These are phyloP conservation scores for Tricholoma sp. DNA, from an alignment of 768 basidiomycete species.

Conservation along the genomic window DNA sequence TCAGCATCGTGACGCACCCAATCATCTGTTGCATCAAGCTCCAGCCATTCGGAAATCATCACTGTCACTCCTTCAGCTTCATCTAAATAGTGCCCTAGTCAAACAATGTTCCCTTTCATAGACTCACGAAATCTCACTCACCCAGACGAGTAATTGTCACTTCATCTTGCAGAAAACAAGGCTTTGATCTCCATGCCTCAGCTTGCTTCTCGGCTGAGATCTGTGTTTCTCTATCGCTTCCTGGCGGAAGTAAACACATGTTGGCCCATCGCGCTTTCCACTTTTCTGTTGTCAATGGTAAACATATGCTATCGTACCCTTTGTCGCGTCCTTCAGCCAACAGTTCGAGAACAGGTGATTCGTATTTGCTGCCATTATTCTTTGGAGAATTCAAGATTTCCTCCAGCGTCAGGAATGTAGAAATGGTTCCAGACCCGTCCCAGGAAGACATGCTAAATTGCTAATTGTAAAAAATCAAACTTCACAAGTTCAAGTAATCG, in stretches of 20 bases:
- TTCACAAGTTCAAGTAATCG: too few species aligned
- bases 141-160: slow-evolving; percentile 88
- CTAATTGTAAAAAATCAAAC: too few species aligned
- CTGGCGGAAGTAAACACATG: slow-evolving; percentile 73
- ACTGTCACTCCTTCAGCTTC: slow-evolving; percentile 69
- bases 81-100: slow-evolving; percentile 35
- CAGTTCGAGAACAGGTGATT: slow-evolving; percentile 48
- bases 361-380: slow-evolving; percentile 13
- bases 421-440: slow-evolving; percentile 26
- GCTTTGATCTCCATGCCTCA: slow-evolving; percentile 84
- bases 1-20: slow-evolving; percentile 96
- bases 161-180: slow-evolving; percentile 76
- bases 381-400: slow-evolving; percentile 4
- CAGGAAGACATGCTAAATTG: slow-evolving; percentile 26
- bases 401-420: slow-evolving; percentile 8
- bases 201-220: slow-evolving; percentile 54
- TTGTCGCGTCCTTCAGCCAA: slow-evolving; percentile 49
- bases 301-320: slow-evolving; percentile 71
- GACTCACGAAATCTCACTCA: slow-evolving; percentile 29
- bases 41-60: slow-evolving; percentile 91
- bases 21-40: slow-evolving; percentile 88
- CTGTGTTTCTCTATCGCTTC: slow-evolving; percentile 33
- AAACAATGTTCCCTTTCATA: neutral
- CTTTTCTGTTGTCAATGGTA: slow-evolving; percentile 84
- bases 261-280: slow-evolving; percentile 88